Evolutionary conservation across 805 yeast species (phyloP), one percentile per base, ranked within the genome.

Genomic region (Spathaspora passalidarum): DNA sequence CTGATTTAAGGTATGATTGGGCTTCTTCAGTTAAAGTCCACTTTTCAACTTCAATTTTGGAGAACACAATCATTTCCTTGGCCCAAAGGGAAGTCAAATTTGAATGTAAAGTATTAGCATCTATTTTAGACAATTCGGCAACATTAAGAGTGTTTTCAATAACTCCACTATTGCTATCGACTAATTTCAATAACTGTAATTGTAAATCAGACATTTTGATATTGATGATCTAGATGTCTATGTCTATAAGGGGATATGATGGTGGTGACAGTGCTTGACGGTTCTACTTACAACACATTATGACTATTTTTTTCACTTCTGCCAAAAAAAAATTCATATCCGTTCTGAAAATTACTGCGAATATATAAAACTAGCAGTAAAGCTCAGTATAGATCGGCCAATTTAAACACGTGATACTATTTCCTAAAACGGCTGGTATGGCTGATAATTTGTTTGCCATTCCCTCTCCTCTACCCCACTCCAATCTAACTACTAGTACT

Each of bases 51-150:
- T 92, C 98, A 45, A 81, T 74, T 49, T 87, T 79, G 55, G 79
- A 74, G 72, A 81, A 91, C 38, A 69, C 68, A 56, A 94, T 78
- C 88, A 92, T 91, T 46, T 80, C 76, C 65, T 86, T 86, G 49
- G 97, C 91, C 62, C 84, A 79, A 47, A 94, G 76, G 18, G 97
- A 91, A 61, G 84, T 85, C 59, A 94, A 79, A 22, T 92, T 92
- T n/a, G 96, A 78, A 56, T 86, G 86, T 44, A 88, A 73, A 13
- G 79, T 73, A 63, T 79, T 81, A 37, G 92, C 77, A 45, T 80
- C 82, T 39, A 78, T 71, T 13, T 66, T 73, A 35, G 94, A 86
- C 72, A 91, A 88, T 45, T 66, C 70, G 2, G 59, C 55, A 41
- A 76, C 76, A 16, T 68, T 76, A 43, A 80, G 69, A 4, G 97